These are phyloP conservation scores for Blastosporella zonata DNA, from an alignment of 1,284 basidiomycete species.

Conservation along the genomic window DNA sequence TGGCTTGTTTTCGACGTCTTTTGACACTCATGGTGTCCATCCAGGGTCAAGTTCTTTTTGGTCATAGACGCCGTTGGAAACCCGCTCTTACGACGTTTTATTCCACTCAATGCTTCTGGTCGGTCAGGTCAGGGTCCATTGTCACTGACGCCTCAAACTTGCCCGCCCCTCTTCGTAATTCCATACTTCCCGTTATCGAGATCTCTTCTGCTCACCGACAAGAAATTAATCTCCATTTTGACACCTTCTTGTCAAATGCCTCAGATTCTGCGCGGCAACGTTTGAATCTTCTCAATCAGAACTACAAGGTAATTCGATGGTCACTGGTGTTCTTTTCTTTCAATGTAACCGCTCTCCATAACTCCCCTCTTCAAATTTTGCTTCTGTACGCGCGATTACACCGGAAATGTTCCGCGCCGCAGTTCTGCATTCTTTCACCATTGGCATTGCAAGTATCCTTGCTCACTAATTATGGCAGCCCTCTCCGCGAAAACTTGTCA, in stretches of 20 bases:
- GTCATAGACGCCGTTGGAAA: constrained; percentile 8
- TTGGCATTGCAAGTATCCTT: constrained; percentile 3
- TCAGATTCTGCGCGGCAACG: constrained; percentile 15
- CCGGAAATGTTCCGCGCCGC: constrained; percentile 20
- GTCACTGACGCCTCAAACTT: background rate
- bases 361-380: constrained; percentile 10
- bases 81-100: constrained; percentile 1
- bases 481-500: constrained; percentile 21
- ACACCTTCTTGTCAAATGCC: constrained; percentile 16
- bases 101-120: background rate
- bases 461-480: constrained; percentile 16
- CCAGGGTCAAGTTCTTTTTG: constrained; percentile 1
- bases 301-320: constrained; percentile 15
- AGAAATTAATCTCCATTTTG: constrained; percentile 22
- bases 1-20: constrained; percentile 17
- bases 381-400: constrained; percentile 25
- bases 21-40: constrained; percentile 17
- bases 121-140: constrained; percentile 1
- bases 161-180: constrained; percentile 29
- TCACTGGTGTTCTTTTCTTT: constrained; percentile 7
- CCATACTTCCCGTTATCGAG: constrained; percentile 17
- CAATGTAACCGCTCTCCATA: constrained; percentile 4
- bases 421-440: constrained; percentile 12
- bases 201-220: constrained; percentile 15
- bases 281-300: constrained; percentile 19